Evolutionary conservation across 805 yeast genomes (phyloP), one percentile per base, ranked within the genome.

Genomic region (Cyberlindnera misumaiensis): DNA sequence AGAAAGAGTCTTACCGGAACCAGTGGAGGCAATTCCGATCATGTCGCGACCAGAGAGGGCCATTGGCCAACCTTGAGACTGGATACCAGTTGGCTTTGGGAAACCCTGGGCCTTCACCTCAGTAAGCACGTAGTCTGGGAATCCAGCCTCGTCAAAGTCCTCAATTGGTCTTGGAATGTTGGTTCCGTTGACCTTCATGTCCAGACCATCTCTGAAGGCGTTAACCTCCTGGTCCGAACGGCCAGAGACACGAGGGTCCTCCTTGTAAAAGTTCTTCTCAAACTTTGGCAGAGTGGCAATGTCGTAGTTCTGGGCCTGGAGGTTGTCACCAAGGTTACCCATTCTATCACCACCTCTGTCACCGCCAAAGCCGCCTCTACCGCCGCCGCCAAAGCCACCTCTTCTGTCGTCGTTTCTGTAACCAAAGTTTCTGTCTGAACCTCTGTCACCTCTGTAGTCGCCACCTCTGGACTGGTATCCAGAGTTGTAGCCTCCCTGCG

Each of bases 21-120:
- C 98, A 51, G 98, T 93, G 52, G 96, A 83, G 41, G 98, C 97
- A 63, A 93, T 83, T 75, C 98, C 98, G 66, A 93, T 85, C 90
- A 93, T 83, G 64, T 93, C 97, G 70, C 97, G 86, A 72, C 98
- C 98, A 55, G 90, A 80, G 43, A 89, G 73, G 58, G 98, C 98
- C 98, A 93, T 93, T 48, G 98, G 98, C 98, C 98, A 93, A 72
- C 98, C 98, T 72, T 93, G 98, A 67, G 96, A 87, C 72, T 93
- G 98, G 59, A 93, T 93, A 50, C 87, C 88, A 41, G 98, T 93
- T 55, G 98, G 98, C 49, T 70, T 76, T 40, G 81, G 93, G 70
- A 93, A 93, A 45, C 97, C 97, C 67, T 85, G 88, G 43, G 80
- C 80, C 66, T 83, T 77, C 53, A 93, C 89, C 72, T 90, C 96